These are phyloP conservation scores for Wickerhamomyces rabaulensis DNA, from an alignment of 805 yeast genomes.

Conservation along the genomic window DNA sequence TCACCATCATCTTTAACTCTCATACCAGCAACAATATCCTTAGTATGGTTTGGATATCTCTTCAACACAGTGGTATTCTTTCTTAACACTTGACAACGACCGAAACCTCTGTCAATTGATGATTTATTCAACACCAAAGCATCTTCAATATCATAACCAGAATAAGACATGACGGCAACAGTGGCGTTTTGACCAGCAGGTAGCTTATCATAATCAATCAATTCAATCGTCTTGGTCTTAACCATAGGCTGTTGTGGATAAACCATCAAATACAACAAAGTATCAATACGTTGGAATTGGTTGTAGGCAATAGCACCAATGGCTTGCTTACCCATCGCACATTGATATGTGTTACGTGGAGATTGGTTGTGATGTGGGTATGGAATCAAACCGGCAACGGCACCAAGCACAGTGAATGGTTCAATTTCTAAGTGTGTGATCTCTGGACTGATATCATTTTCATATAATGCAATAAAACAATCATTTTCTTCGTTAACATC, in stretches of 20 bases:
- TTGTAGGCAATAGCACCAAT: conserved; percentile 98
- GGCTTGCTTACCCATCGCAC: conserved; percentile 99
- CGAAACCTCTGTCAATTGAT: conserved; percentile 93
- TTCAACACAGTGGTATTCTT: conserved; percentile 88
- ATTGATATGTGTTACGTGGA: conserved; percentile 88
- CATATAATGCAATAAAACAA: conserved; percentile 86
- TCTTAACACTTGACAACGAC: conserved; percentile 92
- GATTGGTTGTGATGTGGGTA: conserved; percentile 92
- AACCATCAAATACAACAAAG: conserved; percentile 90
- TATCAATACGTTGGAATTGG: conserved; percentile 93
- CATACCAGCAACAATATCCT: conserved; percentile 89
- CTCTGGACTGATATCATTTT: conserved; percentile 47
- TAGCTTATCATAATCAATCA: conserved; percentile 89
- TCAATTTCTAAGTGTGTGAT: conserved; percentile 93
- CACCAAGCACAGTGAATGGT: conserved; percentile 88
- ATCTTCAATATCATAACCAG: conserved; percentile 99
- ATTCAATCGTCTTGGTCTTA: conserved; percentile 92
- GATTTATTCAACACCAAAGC: conserved; percentile 93
- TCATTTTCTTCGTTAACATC: conserved; percentile 98
- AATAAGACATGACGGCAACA: conserved; percentile 98
- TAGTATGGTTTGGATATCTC: conserved; percentile 89
- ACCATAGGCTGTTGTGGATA: conserved; percentile 99
- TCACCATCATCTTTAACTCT: conserved; percentile 75
- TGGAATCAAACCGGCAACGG: conserved; percentile 89
- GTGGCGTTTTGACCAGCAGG: conserved; percentile 99